Base-by-base conservation (phyloP, 1,284 basidiomycete genomes). In the Trichosporon faecale region DNA sequence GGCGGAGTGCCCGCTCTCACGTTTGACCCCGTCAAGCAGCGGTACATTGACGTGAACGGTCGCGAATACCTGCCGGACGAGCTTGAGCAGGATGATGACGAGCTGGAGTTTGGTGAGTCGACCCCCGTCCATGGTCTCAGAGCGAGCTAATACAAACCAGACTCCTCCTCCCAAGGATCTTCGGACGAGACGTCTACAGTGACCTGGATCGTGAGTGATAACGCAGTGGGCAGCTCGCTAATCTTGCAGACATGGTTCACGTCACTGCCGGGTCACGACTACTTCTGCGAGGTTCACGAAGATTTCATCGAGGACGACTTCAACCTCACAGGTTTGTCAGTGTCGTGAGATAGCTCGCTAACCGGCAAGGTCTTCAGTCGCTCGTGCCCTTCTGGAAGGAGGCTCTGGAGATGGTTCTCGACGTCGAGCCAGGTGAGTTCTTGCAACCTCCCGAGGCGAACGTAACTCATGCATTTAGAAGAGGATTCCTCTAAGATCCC, bases 251-350 rank as follows among this genome's bases (percentile, higher is more conserved):
- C 91, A 77, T 99, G 69, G 97, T 99, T 98, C 86, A 98, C 95
- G 80, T 95, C 95, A 23, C 86, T 99, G 61, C 95, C 97, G 5
- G 97, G 97, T 5, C 97, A 99, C 84, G 97, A 99, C 85, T 99
- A 98, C 85, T 99, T 98, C 83, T 95, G 93, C 83, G 94, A 96
- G 85, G 95, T 98, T 23, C 90, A 92, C 68, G 95, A 99, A 80
- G 96, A 99, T 80, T 99, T 98, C 83, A 99, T 99, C 83, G 97
- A 99, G 82, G 97, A 99, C 84, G 97, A 99, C 82, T 99, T 99
- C 86, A 99, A 99, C 85, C 86, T 99, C 67, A 99, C 97, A 0
- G 83, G 82, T 83, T 37, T 63, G 77, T 72, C 27, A 3, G 21
- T 23, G 37, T 21, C 40, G 25, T 27, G 64, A 8, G 29, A 9